phyloP scores from a whole-genome alignment of 2,329 filamentous ascomycete genomes.

The Hymenoscyphus linearis region DNA sequence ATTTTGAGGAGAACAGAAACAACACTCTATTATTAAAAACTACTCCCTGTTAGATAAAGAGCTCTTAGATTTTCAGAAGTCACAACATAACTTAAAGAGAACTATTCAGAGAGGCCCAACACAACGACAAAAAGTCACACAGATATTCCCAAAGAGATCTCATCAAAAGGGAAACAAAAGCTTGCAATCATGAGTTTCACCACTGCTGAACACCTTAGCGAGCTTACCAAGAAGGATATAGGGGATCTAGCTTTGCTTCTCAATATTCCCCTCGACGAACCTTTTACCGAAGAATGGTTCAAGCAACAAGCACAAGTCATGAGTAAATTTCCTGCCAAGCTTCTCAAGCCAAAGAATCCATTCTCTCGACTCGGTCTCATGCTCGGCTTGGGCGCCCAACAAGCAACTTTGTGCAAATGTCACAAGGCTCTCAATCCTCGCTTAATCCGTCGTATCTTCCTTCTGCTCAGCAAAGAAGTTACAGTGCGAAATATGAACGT shows the following conservation, averaged over 20 bases:
- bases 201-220: neutral
- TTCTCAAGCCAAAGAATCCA: conserved; percentile 10
- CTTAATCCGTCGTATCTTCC: conserved; percentile 41
- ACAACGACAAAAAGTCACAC: neutral
- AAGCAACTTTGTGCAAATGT: conserved; percentile 36
- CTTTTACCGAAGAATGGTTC: conserved; percentile 11
- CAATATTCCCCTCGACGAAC: neutral
- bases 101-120: neutral
- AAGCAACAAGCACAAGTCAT: conserved; percentile 10
- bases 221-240: neutral
- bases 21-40: neutral
- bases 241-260: conserved; percentile 13
- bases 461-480: conserved; percentile 39
- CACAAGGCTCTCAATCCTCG: conserved; percentile 40
- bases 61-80: neutral
- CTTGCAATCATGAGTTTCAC: neutral
- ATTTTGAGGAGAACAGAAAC: neutral
- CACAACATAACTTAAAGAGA: neutral
- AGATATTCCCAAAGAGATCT: neutral
- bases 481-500: conserved; percentile 32
- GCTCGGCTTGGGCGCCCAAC: neutral
- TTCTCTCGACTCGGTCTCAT: conserved; percentile 7
- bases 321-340: conserved; percentile 12
- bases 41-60: too few relatives aligned
- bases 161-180: neutral